Evolutionary conservation across 202 grass and related monocot species (phyloP), one percentile per base, ranked within the genome.

Genomic region (Eragrostis tef): DNA sequence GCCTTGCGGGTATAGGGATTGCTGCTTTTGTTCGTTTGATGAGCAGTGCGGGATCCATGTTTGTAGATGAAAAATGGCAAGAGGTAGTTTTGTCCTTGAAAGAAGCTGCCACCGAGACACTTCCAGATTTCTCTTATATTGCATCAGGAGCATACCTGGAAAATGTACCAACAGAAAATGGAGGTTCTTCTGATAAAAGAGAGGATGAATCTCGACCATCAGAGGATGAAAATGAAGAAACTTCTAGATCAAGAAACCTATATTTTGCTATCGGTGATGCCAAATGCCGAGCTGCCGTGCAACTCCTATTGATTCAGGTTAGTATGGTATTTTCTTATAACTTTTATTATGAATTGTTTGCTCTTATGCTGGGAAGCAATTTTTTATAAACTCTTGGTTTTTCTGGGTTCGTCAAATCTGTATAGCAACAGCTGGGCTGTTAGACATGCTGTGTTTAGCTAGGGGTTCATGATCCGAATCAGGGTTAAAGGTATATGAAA

Each of bases 241-340:
- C 83, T 15, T 84, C 88, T 62, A 92, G 91, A 84, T 93, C 85
- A 59, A 93, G 93, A 86, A 96, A 92, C 70, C 78, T 96, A 70
- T 92, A 96, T 84, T 99, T 92, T 84, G 93, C 91, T 57, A 91
- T 99, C 74, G 88, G 87, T 45, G 97, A 99, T 89, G 93, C 93
- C 64, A 99, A 99, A 83, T 96, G 97, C 48, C 89, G 93, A 73
- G 93, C 97, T 84, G 97, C 93, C 59, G 93, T 99, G 63, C 97
- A 99, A 88, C 97, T 99, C 86, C 86, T 99, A 70, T 79, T 99
- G 73, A 99, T 99, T 91, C 93, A 99, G 97, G 97, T 99, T 21
- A 41, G 70, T 74, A 34, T 34, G 67, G 21, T 81, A 82, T 72
- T 86, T 56, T 24, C 78, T 84, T 85, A 20, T 34, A 65, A 24